Evolutionary conservation across 305 asterid genomes (phyloP).

Genomic region (Fraxinus greggii): DNA sequence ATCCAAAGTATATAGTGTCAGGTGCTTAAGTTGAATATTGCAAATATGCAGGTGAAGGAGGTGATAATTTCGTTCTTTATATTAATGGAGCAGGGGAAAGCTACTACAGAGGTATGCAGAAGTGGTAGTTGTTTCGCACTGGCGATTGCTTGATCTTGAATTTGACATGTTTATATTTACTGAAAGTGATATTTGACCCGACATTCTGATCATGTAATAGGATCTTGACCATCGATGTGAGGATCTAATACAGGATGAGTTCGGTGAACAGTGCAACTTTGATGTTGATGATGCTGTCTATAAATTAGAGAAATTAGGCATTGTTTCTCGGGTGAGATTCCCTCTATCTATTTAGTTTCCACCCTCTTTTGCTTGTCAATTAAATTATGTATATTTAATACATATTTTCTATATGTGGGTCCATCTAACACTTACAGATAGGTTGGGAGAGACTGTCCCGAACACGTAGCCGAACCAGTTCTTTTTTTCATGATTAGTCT

Average conservation of each 20-base stretch:
- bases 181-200: slow-evolving; percentile 24
- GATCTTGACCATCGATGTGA: slow-evolving; percentile 92
- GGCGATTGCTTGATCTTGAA: slow-evolving; percentile 16
- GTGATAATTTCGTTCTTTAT: slow-evolving; percentile 90
- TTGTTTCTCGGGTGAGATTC: slow-evolving; percentile 77
- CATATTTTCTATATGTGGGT: background rate
- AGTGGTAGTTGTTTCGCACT: background rate
- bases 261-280: slow-evolving; percentile 79
- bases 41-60: slow-evolving; percentile 86
- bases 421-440: background rate
- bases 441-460: background rate
- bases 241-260: slow-evolving; percentile 83
- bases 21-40: slow-evolving; percentile 20
- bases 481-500: slow-evolving; percentile 6
- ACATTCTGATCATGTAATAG: slow-evolving; percentile 41
- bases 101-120: slow-evolving; percentile 70
- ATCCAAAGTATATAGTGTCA: background rate
- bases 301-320: slow-evolving; percentile 87
- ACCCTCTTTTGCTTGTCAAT: slow-evolving; percentile 10
- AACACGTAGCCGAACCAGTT: background rate
- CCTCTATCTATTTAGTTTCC: slow-evolving; percentile 15
- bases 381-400: background rate
- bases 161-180: slow-evolving; percentile 12
- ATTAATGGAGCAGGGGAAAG: slow-evolving; percentile 97
- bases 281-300: slow-evolving; percentile 95